These are phyloP conservation scores for Bipolaris victoriae DNA, from an alignment of 2,329 filamentous ascomycete genomes.

Conservation along the genomic window DNA sequence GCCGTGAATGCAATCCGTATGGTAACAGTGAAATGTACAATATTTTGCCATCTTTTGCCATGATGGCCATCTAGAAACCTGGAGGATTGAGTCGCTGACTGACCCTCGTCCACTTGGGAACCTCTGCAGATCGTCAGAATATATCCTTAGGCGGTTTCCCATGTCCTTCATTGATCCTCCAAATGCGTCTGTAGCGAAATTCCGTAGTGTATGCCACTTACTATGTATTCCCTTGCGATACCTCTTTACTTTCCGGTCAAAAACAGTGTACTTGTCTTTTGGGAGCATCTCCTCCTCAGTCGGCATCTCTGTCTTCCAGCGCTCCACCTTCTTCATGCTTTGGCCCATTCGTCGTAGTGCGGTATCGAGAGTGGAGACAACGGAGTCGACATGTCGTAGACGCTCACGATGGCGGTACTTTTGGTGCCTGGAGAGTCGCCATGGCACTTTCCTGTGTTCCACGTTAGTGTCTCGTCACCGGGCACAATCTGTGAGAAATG, in stretches of 20 bases:
- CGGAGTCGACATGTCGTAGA: constrained; percentile 71
- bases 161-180: background rate
- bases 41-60: background rate
- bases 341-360: constrained; percentile 76
- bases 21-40: constrained; percentile 38
- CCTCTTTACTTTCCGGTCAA: constrained; percentile 92
- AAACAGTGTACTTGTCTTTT: constrained; percentile 97
- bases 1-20: constrained; percentile 29
- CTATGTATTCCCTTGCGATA: constrained; percentile 98
- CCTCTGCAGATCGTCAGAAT: constrained; percentile 52
- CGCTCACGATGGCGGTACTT: constrained; percentile 54
- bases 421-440: constrained; percentile 82
- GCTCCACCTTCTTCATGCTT: constrained; percentile 75
- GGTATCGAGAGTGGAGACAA: constrained; percentile 81
- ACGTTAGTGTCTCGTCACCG: background rate
- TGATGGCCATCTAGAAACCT: constrained; percentile 70
- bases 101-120: constrained; percentile 84
- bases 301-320: constrained; percentile 97
- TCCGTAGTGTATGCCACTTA: constrained; percentile 58
- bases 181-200: background rate
- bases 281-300: constrained; percentile 94
- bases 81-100: constrained; percentile 93
- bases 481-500: constrained; percentile 14
- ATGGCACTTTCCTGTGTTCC: constrained; percentile 83
- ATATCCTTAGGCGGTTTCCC: background rate